Base-by-base conservation (phyloP, 768 basidiomycete genomes). In the Podaxis mareebaensis region DNA sequence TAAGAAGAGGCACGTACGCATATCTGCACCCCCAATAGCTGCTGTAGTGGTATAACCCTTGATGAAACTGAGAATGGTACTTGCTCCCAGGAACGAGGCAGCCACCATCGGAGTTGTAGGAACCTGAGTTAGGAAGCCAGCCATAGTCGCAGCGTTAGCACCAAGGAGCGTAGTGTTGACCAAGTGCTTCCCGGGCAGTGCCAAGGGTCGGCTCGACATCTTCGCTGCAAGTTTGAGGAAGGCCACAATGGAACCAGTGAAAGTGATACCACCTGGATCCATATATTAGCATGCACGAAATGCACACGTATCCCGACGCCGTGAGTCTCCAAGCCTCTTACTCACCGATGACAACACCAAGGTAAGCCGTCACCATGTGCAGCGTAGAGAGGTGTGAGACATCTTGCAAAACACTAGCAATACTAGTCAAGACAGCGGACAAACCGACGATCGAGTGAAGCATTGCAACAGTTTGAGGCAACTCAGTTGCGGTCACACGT, bases 1-100 rank as follows among this genome's bases (percentile, higher is more conserved):
- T 65, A 17, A 38, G 26, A 64, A 60, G 22, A 52, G 64, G 40
- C 22, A 81, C 91, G 61, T 69, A 93, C 92, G 93, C 93, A 95
- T 95, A 71, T 95, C 93, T 28, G 93, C 93, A 11, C 93, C 93
- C 56, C 93, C 93, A 65, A 95, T 92, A n/a, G 93, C 91, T 12
- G 93, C 90, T 8, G 93, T 94, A 2, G 91, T 92, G 0, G 93
- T 95, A 74, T 82, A 91, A 4, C 93, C 93, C 71, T 93, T 92
- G 65, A 91, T 81, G 75, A 95, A 95, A 70, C 91, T 93, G 58
- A 95, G 78, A 2, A 86, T 65, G 1, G 93, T 79, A 67, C 91
- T 94, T 17, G 83, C 83, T 46, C 88, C 84, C 1, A 95, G 79
- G 76, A 89, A 95, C 4, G 86, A 86, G 2, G 93, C 93, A 17